These are phyloP conservation scores for Aurinia saxatilis DNA, from an alignment of 345 rosid genomes.

Conservation along the genomic window DNA sequence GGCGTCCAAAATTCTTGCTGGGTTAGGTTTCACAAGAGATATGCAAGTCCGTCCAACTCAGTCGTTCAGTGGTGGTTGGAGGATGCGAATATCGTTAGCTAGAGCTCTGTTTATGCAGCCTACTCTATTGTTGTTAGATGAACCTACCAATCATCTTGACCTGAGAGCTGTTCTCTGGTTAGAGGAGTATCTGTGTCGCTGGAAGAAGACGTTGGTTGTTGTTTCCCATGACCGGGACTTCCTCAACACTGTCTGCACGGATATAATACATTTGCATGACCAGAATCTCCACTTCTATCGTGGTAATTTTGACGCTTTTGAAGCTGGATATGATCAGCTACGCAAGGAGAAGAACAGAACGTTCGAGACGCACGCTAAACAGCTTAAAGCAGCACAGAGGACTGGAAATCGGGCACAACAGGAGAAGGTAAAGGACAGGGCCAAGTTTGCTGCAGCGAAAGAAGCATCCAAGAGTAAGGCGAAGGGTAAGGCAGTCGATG, in stretches of 20 bases:
- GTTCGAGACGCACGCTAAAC: constrained; percentile 71
- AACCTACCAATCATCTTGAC: constrained; percentile 97
- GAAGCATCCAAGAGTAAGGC: constrained; percentile 72
- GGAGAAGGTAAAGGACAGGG: constrained; percentile 85
- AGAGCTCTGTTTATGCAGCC: constrained; percentile 96
- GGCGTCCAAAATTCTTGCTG: constrained; percentile 93
- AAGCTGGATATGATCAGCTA: constrained; percentile 79
- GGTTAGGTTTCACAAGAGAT: constrained; percentile 84
- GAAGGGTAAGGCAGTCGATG: constrained; percentile 60
- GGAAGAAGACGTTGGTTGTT: constrained; percentile 93
- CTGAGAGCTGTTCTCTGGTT: constrained; percentile 92
- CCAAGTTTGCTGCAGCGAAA: constrained; percentile 61
- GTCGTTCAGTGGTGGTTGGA: constrained; percentile 98
- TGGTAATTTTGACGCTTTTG: constrained; percentile 83
- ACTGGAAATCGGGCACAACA: constrained; percentile 75
- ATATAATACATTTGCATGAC: constrained; percentile 88
- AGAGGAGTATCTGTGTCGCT: constrained; percentile 81
- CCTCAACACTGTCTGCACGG: constrained; percentile 84
- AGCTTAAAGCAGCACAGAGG: constrained; percentile 77
- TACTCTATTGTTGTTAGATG: constrained; percentile 81
- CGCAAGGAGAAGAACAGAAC: constrained; percentile 87
- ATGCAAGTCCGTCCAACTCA: constrained; percentile 78
- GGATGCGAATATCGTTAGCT: constrained; percentile 95
- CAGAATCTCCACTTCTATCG: constrained; percentile 72
- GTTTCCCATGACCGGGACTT: constrained; percentile 97